Evolutionary conservation across 1,284 basidiomycete genomes (phyloP), one percentile per base, ranked within the genome.

Genomic region (Ustilago sp.): DNA sequence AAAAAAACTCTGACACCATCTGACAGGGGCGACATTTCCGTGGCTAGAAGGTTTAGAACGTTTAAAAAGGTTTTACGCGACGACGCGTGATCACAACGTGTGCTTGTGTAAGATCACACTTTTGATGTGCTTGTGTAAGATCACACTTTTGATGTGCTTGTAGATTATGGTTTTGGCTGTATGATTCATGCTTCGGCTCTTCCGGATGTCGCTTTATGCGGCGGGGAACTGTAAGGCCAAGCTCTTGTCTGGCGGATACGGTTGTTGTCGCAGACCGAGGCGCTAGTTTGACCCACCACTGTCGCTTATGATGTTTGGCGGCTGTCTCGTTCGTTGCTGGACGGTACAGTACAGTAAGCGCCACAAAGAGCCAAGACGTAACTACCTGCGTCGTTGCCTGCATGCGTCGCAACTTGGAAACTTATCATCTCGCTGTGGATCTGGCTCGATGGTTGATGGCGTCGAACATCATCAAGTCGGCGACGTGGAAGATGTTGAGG

Each of bases 1-100:
- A 19, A 45, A 45, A 23, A 45, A 19, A 19, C n/a, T 8, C 8
- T 19, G n/a, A 45, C 6, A 19, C 23, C 3, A 19, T 13, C 7
- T 45, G 43, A 31, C 23, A 32, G 48, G 13, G 6, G 31, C 31
- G 28, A 50, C 48, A 7, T 4, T 32, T 50, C 48, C 28, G 31
- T 13, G 15, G 48, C 31, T 19, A 13, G 23, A 50, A 50, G 43
- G 48, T 50, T 50, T 12, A 13, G 48, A 50, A 50, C 11, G 13
- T 48, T 34, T 50, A 5, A 13, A 28, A 50, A 50, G 28, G 13
- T 48, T 50, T 50, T 55, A 11, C 15, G n/a, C 0, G 31, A 41
- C 54, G 54, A 55, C 54, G 54, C 38, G 54, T 55, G 54, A 55
- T 55, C 54, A 55, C 54, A 55, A n/a, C 19, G 4, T 55, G 54